Percentiles rank a stretch among this genome's conserved stretches.
These are phyloP conservation scores for Exutisphaerella laricina DNA, from an alignment of 2,329 filamentous ascomycete genomes.

Conservation along the genomic window DNA sequence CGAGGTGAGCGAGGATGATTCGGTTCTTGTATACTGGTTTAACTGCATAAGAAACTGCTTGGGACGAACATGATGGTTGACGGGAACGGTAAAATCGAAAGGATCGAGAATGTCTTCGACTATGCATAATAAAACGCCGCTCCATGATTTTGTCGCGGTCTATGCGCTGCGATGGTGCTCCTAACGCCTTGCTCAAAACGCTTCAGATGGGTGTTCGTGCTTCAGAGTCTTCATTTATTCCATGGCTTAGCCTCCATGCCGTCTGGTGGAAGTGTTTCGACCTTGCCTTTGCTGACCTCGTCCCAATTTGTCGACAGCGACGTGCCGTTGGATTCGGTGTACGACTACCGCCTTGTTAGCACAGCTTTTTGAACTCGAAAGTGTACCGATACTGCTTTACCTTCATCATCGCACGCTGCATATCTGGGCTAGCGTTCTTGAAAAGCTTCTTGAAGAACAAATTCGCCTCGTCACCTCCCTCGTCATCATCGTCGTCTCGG, in stretches of 20 bases:
- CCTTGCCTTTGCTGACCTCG: constrained; percentile 66
- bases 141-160: too few relatives aligned
- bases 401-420: constrained; percentile 95
- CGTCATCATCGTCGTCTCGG: constrained; percentile 34
- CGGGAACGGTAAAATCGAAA: too few relatives aligned
- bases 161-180: too few relatives aligned
- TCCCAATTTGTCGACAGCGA: constrained; percentile 87
- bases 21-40: too few relatives aligned
- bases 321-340: constrained; percentile 87
- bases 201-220: too few relatives aligned
- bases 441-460: constrained; percentile 89
- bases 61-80: too few relatives aligned
- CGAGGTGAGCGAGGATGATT: too few relatives aligned
- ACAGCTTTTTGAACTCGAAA: too few relatives aligned
- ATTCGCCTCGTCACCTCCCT: constrained; percentile 60
- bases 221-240: constrained; percentile 25
- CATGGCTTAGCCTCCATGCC: constrained; percentile 74
- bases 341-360: too few relatives aligned
- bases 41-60: too few relatives aligned
- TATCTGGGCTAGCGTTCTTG: constrained; percentile 68
- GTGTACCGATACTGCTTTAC: too few relatives aligned
- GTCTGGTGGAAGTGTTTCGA: constrained; percentile 69
- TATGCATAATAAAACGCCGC: neutral
- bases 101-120: too few relatives aligned
- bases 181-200: neutral